phyloP scores from a whole-genome alignment of 192 early-diverging fungal species.

The Globomyces pollinis-pini region DNA sequence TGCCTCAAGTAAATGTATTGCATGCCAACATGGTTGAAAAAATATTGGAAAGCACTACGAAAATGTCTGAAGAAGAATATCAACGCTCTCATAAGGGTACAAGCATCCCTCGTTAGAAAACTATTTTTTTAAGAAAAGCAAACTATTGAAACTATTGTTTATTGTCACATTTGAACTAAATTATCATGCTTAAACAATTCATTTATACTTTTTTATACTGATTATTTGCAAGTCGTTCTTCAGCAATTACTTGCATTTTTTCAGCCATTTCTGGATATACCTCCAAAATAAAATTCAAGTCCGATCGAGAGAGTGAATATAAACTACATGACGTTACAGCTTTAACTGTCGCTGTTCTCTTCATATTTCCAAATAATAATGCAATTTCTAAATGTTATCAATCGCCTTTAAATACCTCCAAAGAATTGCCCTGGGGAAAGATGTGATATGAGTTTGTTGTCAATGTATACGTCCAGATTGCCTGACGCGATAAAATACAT shows the following conservation, averaged over 20 bases:
- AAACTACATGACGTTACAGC: conserved; percentile 14
- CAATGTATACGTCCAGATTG: conserved; percentile 16
- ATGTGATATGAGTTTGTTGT: conserved; percentile 1
- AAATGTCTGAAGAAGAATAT: no score
- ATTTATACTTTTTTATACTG: neutral
- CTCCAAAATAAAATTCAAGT: conserved; percentile 20
- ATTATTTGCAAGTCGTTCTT: conserved; percentile 24
- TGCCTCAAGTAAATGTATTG: no score
- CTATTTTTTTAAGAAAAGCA: no score
- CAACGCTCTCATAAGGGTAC: no score
- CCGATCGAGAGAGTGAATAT: conserved; percentile 33
- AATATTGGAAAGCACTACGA: no score
- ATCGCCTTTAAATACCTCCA: conserved; percentile 26
- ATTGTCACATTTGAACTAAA: no score
- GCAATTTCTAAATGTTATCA: conserved; percentile 28
- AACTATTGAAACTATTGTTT: no score
- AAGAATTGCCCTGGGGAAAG: conserved; percentile 32
- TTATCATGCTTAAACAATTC: no score
- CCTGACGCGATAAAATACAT: conserved; percentile 28
- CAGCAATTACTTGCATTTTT: conserved; percentile 28
- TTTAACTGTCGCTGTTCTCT: conserved; percentile 9
- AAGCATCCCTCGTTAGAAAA: no score
- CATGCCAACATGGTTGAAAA: no score
- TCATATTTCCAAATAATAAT: conserved; percentile 36
- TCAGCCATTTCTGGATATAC: conserved; percentile 31